A percentile compares a stretch with the other conserved stretches of the same genome.
Conservation (phyloP, 225 moss, liverwort and hornwort species). For the Rhytidiadelphus loreus region DNA sequence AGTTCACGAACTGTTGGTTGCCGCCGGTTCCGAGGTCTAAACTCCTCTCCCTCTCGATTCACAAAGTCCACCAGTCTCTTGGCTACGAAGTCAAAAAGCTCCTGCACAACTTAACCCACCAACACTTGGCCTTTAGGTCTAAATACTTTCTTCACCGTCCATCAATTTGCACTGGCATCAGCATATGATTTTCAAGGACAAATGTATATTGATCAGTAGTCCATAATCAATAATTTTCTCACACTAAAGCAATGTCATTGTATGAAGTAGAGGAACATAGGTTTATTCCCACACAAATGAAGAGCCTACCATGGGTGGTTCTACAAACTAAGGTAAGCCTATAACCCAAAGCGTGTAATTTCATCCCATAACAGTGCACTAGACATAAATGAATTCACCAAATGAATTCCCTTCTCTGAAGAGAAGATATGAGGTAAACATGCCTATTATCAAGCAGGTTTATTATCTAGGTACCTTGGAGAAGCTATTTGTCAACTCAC, state of each 20-base stretch:
- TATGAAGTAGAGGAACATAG: not conserved
- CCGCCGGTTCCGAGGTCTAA: not conserved
- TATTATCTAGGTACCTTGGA: not conserved
- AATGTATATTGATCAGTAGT: not conserved
- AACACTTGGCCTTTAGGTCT: not conserved
- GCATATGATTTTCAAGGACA: not conserved
- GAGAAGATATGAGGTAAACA: not conserved
- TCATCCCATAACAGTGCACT: not conserved
- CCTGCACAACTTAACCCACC: conserved; percentile 26
- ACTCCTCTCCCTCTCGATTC: conserved; percentile 56
- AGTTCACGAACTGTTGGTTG: conserved; percentile 35
- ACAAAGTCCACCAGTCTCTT: conserved; percentile 56
- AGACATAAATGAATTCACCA: not conserved
- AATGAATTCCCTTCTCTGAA: not conserved
- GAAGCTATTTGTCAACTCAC: not conserved
- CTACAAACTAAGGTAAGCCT: not conserved
- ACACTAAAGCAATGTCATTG: no score
- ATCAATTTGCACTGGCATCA: not conserved
- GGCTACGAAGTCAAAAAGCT: conserved; percentile 78
- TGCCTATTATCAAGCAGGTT: not conserved
- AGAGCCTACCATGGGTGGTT: not conserved
- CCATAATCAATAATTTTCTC: not conserved
- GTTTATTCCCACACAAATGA: not conserved
- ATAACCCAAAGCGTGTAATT: not conserved
- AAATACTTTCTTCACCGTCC: not conserved